Evolutionary conservation across 768 basidiomycete genomes (phyloP), one percentile per base, ranked within the genome.

Genomic region (Amanita thiersii): DNA sequence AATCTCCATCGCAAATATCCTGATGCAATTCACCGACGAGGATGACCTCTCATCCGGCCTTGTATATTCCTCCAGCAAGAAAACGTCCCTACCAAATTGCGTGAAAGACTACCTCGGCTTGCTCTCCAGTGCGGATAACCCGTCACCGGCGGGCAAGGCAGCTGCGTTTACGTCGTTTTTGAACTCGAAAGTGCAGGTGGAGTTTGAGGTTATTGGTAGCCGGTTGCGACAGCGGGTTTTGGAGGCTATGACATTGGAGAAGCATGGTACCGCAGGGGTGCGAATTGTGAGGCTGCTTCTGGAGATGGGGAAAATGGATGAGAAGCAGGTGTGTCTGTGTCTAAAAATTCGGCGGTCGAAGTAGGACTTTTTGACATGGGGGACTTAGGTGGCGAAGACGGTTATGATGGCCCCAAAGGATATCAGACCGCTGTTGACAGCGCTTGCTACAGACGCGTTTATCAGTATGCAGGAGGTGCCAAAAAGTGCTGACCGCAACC

Each of bases 401-500:
- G 87, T 89, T 12, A 89, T 99, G 87, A 85, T 98, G 70, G 75
- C 88, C 1, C 71, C 84, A 24, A 90, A 88, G 57, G 86, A 91
- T 48, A 83, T 87, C 40, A 81, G 93, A 39, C 80, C 83, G 8
- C 63, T 89, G 33, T 68, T 97, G 40, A 75, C 86, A 14, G 76
- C 78, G 2, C 73, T 99, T 37, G 80, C 89, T 9, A 69, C 80
- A 2, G 81, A 93, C 54, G 82, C 79, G 24, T 56, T 98, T 40
- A 80, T 98, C 51, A 89, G 86, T 54, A 82, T 86, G 8, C 91
- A 96, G 65, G 93, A 97, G 60, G 83, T 97, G 1, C 86, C 96
- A 3, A 86, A 85, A 61, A 86, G 81, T 50, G 81, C 85, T 15
- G 91, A 94, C 56, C 84, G 91, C 36, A 88, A 89, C 58, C 87